Evolutionary conservation across 768 basidiomycete genomes (phyloP), one percentile per base, ranked within the genome.

Genomic region (Suillus variegatus): DNA sequence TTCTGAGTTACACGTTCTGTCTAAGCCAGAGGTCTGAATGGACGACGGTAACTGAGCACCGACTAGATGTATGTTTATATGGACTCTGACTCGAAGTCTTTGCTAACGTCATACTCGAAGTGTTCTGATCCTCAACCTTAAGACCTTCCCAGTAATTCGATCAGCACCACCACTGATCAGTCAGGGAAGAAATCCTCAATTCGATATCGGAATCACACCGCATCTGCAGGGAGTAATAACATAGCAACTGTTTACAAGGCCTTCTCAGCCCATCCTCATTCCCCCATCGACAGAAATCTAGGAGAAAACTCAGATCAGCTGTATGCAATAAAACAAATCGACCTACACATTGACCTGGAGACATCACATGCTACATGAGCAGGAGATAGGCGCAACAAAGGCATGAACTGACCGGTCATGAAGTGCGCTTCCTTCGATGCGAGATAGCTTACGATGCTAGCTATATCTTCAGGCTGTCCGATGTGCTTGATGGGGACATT

Each of bases 391-490:
- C 4, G 18, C 4, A 49, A 41, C 18, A 14, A 57, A 63, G 3
- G 14, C 25, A 20, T 55, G 40, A 13, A 20, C 69, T 62, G 52
- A 69, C 79, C 80, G 0, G 78, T 81, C 6, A 81, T 73, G 60
- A 76, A 77, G 22, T 72, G 70, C 9, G 79, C 75, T 28, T 74
- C 76, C 6, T 77, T 70, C 2, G 77, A 78, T 6, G 73, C 77
- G 4, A 80, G 68, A 65, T 73, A 80, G 3, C 77, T 78, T 0
- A 80, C 76, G 2, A 77, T 9, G 43, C 67, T 71, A n/a, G 79
- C 77, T 9, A 77, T 66, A 46, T 77, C 74, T 32, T 78, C 73
- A 1, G 78, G 75, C 22, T 74, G 65, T 32, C 70, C 75, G 4
- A 68, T 36, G 6, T 73, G 66, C 49, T 70, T 70, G 18, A 73